Base-by-base conservation (phyloP, 2,329 filamentous ascomycete genomes). In the Keithomyces neogunnii region DNA sequence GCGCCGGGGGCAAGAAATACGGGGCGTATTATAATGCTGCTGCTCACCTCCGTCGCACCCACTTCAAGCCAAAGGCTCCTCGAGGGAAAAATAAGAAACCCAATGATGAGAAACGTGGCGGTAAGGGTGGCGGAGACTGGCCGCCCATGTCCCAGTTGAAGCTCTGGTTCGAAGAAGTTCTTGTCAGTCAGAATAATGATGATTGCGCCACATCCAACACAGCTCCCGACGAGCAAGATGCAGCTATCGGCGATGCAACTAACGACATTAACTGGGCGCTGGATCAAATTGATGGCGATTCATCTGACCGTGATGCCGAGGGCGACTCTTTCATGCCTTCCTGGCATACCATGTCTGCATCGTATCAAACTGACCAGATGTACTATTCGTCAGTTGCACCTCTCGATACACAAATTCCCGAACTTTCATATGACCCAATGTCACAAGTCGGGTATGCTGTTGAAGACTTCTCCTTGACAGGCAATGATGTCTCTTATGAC, bases 1-100 rank as follows among this genome's bases (percentile, higher is more conserved):
- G 92, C 67, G 78, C 77, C 47, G 77, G 78, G 44, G 72, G 78
- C 51, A 96, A 96, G 73, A 78, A 81, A 53, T 97, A 97, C 60
- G 87, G 87, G 3, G 88, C 88, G 13, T 93, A 96, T 70, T 96
- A 97, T 71, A 97, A 97, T 61, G 92, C 91, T 0, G 90, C 90
- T 0, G 92, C 90, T 0, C 92, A 97, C 65, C 77, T 97, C 7
- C 81, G 91, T 42, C 84, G 92, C 47, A 86, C 86, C 0, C 92
- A 97, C 66, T 97, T 96, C 75, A 88, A 86, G 63, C 85, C 74
- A 49, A 81, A 80, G 67, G 63, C 70, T 2, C 63, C 70, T 6
- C 72, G 77, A 11, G 69, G 69, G 36, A 73, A 73, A 60, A 71
- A 68, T 45, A 72, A 69, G 60, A 60, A 55, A 19, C 62, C 54